Conservation (phyloP, 257 asterid species). For the Solanum ossicruentum region DNA sequence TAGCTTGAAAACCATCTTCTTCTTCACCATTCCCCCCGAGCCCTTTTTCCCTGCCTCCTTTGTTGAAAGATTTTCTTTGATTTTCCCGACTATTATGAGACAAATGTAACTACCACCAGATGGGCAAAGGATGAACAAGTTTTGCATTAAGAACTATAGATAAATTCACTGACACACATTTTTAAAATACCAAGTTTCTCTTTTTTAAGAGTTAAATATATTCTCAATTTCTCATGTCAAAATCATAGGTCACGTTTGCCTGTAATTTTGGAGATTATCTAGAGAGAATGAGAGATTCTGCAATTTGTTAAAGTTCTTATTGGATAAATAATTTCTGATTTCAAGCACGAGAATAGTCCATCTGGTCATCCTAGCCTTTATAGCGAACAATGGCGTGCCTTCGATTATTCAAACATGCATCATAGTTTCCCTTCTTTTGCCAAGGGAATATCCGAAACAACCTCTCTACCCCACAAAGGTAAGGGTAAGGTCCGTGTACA, state of each 20-base stretch:
- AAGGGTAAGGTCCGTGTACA: too few relatives aligned
- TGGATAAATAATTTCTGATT: background rate
- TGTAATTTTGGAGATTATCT: background rate
- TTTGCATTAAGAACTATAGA: background rate
- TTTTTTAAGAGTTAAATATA: background rate
- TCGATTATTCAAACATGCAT: too few relatives aligned
- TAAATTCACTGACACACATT: background rate
- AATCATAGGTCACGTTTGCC: background rate
- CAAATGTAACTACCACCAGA: background rate
- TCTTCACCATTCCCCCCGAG: background rate
- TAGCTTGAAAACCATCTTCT: background rate
- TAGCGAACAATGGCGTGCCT: too few relatives aligned
- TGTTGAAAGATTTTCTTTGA: background rate
- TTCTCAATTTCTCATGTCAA: background rate
- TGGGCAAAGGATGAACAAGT: background rate
- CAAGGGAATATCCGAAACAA: too few relatives aligned
- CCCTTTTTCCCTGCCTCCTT: background rate
- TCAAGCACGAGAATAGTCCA: background rate
- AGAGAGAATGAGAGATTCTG: background rate
- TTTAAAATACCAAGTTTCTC: background rate
- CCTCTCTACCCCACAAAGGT: too few relatives aligned
- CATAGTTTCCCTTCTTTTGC: too few relatives aligned
- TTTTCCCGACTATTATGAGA: background rate
- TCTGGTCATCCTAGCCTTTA: too few relatives aligned
- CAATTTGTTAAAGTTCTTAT: background rate